Conservation (phyloP, 495 filamentous ascomycete species). For the Xylaria cubensis region DNA sequence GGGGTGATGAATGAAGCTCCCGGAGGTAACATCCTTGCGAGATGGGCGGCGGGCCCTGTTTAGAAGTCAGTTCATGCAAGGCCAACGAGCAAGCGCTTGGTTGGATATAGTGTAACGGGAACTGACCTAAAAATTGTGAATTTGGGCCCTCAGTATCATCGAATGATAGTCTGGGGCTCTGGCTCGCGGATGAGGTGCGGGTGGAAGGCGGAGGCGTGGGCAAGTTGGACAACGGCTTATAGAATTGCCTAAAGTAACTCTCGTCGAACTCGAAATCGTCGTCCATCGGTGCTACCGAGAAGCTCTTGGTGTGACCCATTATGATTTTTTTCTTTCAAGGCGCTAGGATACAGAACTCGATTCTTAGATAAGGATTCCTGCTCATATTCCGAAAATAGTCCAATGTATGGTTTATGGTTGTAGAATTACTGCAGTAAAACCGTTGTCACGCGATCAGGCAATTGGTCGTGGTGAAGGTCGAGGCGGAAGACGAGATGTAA, state of each 20-base stretch:
- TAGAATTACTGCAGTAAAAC: constrained; percentile 32
- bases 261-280: constrained; percentile 60
- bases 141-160: constrained; percentile 52
- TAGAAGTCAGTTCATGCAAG: constrained; percentile 20
- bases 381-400: constrained; percentile 39
- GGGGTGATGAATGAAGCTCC: constrained; percentile 57
- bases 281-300: constrained; percentile 44
- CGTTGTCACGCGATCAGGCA: constrained; percentile 37
- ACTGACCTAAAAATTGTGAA: constrained; percentile 55
- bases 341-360: constrained; percentile 32
- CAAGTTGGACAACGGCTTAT: constrained; percentile 64
- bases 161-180: constrained; percentile 48
- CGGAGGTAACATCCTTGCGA: constrained; percentile 61
- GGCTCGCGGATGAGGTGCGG: constrained; percentile 46
- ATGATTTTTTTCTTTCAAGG: constrained; percentile 30
- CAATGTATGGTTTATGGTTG: constrained; percentile 12
- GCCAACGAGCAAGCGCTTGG: neutral
- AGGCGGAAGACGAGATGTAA: constrained; percentile 1
- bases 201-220: constrained; percentile 65
- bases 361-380: constrained; percentile 29
- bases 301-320: constrained; percentile 43
- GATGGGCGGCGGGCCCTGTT: constrained; percentile 60
- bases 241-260: constrained; percentile 61
- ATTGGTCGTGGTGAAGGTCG: constrained; percentile 16
- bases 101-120: neutral